A percentile compares a stretch with the other conserved stretches of the same genome.
Conservation (phyloP, 2,329 filamentous ascomycete species). For the Microcyclospora pomicola region DNA sequence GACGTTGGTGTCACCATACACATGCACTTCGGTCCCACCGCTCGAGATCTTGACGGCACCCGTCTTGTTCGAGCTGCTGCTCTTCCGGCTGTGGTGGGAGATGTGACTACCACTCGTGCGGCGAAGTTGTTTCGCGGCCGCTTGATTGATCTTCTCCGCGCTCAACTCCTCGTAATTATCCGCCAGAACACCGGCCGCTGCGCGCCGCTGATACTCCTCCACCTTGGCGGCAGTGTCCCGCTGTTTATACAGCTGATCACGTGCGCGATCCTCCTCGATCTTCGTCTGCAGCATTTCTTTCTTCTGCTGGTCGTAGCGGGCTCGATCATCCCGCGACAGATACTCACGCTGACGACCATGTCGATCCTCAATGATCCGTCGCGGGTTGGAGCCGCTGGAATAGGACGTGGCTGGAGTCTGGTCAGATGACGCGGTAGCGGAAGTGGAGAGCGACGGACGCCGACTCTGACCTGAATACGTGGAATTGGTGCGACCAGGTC, state of each 20-base stretch:
- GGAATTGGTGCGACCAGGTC: constrained; percentile 4
- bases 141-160: constrained; percentile 16
- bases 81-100: constrained; percentile 17
- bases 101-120: constrained; percentile 10
- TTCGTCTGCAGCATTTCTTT: constrained; percentile 1
- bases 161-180: constrained; percentile 10
- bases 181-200: constrained; percentile 8
- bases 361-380: constrained; percentile 13
- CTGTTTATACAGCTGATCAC: constrained; percentile 6
- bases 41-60: constrained; percentile 15
- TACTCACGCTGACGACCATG: constrained; percentile 13
- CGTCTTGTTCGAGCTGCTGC: constrained; percentile 10
- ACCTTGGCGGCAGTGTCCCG: constrained; percentile 9
- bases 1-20: constrained; percentile 15
- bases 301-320: background rate
- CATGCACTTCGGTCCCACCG: constrained; percentile 15
- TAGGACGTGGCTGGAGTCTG: constrained; percentile 19
- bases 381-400: constrained; percentile 9
- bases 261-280: constrained; percentile 1
- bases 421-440: constrained; percentile 9
- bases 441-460: constrained; percentile 20
- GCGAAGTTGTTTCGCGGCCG: constrained; percentile 2
- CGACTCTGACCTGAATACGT: constrained; percentile 17
- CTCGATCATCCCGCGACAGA: constrained; percentile 12
- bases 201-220: constrained; percentile 16